A percentile compares a stretch with the other conserved stretches of the same genome.
phyloP scores from a whole-genome alignment of 345 rosid genomes.

The Acer yangbiense region DNA sequence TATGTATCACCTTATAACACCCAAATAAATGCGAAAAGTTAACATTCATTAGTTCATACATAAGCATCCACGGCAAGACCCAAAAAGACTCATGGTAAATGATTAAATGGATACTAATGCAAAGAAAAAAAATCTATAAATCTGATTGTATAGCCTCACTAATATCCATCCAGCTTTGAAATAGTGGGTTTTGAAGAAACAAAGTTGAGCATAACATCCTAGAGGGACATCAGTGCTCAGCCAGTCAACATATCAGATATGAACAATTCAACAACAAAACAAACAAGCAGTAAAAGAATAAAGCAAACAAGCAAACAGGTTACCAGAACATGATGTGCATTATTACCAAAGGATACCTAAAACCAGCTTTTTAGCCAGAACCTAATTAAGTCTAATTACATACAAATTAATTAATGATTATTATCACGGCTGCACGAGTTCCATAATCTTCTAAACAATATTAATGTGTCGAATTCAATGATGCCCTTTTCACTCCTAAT shows the following conservation, averaged over 20 bases:
- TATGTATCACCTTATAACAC: neutral
- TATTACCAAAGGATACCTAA: neutral
- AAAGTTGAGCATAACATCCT: neutral
- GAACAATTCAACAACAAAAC: neutral
- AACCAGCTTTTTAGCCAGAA: neutral
- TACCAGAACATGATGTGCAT: neutral
- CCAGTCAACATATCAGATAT: neutral
- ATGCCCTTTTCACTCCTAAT: neutral
- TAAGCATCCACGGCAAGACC: neutral
- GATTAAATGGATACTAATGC: too few relatives aligned
- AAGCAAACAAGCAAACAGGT: neutral
- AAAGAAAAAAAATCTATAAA: neutral
- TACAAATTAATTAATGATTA: neutral
- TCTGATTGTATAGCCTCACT: neutral
- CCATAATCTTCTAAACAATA: neutral
- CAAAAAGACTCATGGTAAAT: too few relatives aligned
- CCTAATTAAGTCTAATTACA: neutral
- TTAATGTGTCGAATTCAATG: slow-evolving; percentile 1
- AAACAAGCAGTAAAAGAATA: neutral
- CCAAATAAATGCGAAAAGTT: neutral
- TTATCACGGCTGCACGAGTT: neutral
- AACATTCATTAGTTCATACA: neutral
- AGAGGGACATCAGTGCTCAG: neutral
- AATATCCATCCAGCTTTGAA: neutral
- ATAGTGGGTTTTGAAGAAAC: neutral